These are phyloP conservation scores for Claviceps capensis DNA, from an alignment of 2,329 filamentous ascomycete species.

Conservation along the genomic window DNA sequence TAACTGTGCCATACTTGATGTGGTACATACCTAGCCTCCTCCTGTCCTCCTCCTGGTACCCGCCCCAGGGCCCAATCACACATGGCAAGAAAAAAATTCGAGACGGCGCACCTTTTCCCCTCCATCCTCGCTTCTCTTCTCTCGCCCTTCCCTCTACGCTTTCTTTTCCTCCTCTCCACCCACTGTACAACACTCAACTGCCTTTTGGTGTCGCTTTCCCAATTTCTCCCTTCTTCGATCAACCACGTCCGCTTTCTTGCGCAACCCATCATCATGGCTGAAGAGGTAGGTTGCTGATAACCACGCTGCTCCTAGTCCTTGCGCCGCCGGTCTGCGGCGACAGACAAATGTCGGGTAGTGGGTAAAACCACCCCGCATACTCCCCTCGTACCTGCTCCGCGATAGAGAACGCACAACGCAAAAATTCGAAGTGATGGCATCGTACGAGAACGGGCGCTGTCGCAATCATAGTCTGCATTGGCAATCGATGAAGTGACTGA, in stretches of 20 bases:
- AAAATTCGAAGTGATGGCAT: background rate
- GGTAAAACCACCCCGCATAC: constrained; percentile 34
- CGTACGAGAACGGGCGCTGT: background rate
- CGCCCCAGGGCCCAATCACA: constrained; percentile 22
- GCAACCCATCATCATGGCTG: constrained; percentile 42
- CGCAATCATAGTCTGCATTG: background rate
- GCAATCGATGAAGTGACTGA: constrained; percentile 7
- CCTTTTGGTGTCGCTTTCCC: constrained; percentile 10
- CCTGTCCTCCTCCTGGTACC: constrained; percentile 4
- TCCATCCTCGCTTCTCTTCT: constrained; percentile 15
- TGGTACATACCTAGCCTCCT: background rate
- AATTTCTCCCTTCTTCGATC: constrained; percentile 14
- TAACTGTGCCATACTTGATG: too few species aligned
- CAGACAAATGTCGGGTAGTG: constrained; percentile 8
- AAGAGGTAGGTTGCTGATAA: constrained; percentile 34
- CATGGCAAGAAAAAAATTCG: constrained; percentile 24
- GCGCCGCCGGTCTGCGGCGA: constrained; percentile 15
- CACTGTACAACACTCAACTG: constrained; percentile 10
- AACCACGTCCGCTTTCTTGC: constrained; percentile 19
- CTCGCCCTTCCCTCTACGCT: constrained; percentile 12
- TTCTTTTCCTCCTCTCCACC: constrained; percentile 8
- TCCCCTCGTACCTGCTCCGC: constrained; percentile 22
- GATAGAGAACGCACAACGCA: constrained; percentile 11
- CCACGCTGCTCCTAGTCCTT: constrained; percentile 5
- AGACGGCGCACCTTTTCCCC: constrained; percentile 12